Conservation (phyloP, 202 grass and related monocot genomes). For the Bolboschoenoplectus hybrid region DNA sequence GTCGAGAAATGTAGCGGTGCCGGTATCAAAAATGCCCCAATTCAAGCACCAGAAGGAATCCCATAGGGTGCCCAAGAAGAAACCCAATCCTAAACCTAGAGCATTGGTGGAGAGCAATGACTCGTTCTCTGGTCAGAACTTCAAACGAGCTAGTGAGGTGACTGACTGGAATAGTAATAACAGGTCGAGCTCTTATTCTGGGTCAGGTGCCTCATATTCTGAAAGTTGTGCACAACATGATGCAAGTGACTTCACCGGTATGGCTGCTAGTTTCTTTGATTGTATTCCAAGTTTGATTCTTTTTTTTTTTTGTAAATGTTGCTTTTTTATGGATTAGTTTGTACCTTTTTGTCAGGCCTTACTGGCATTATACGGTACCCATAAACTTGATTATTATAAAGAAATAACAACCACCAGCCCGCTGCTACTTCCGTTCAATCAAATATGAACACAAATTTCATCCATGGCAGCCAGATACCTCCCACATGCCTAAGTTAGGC, state of each 20-base stretch:
- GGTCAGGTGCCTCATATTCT: conserved; percentile 83
- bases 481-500: not conserved
- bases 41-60: conserved; percentile 41
- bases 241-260: conserved; percentile 76
- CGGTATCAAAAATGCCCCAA: not conserved
- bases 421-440: not conserved
- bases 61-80: conserved; percentile 62
- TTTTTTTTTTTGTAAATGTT: not conserved
- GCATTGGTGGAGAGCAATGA: conserved; percentile 51
- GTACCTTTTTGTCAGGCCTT: not conserved
- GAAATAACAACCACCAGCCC: not conserved
- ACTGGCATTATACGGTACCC: not conserved
- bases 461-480: not conserved
- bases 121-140: conserved; percentile 85
- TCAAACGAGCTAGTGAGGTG: conserved; percentile 62
- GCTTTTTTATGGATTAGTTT: not conserved
- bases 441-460: not conserved
- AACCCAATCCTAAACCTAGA: conserved; percentile 38
- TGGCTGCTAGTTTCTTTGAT: conserved; percentile 3
- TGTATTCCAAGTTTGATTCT: not conserved
- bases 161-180: conserved; percentile 60
- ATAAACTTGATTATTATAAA: not conserved
- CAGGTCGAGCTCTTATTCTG: conserved; percentile 70
- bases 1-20: conserved; percentile 45
- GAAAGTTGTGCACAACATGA: conserved; percentile 85